A percentile compares a stretch with the other conserved stretches of the same genome.
These are phyloP conservation scores for Alternaria sp. DNA, from an alignment of 2,329 filamentous ascomycete species.

Conservation along the genomic window DNA sequence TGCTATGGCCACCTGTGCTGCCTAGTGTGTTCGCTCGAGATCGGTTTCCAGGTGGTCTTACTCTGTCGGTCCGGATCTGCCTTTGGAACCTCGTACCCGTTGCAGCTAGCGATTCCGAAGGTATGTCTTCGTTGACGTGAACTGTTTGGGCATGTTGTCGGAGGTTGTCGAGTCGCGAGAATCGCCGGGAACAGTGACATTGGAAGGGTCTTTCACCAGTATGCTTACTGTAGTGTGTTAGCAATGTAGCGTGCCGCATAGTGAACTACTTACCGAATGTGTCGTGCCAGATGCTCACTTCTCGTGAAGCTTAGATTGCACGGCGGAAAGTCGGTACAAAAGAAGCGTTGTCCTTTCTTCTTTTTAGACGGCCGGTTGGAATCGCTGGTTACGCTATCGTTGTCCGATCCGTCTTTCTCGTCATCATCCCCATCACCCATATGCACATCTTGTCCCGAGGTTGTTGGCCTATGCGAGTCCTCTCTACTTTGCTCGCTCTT, in stretches of 20 bases:
- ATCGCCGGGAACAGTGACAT: slow-evolving; percentile 91
- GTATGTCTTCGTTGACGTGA: slow-evolving; percentile 96
- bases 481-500: slow-evolving; percentile 57
- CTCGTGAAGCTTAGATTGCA: slow-evolving; percentile 94
- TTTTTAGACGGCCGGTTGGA: slow-evolving; percentile 85
- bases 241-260: slow-evolving; percentile 13
- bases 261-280: slow-evolving; percentile 75
- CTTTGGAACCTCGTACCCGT: slow-evolving; percentile 91
- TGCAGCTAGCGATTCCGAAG: slow-evolving; percentile 88
- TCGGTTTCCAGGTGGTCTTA: slow-evolving; percentile 74
- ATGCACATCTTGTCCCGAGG: slow-evolving; percentile 73
- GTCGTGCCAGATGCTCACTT: slow-evolving; percentile 92
- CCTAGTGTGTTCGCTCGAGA: slow-evolving; percentile 79
- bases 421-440: slow-evolving; percentile 76
- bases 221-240: slow-evolving; percentile 73
- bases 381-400: slow-evolving; percentile 57
- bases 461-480: slow-evolving; percentile 66
- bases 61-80: slow-evolving; percentile 86
- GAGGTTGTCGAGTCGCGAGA: slow-evolving; percentile 92
- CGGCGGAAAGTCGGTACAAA: slow-evolving; percentile 92
- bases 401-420: slow-evolving; percentile 60
- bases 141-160: slow-evolving; percentile 97
- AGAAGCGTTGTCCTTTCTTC: slow-evolving; percentile 96
- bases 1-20: slow-evolving; percentile 71
- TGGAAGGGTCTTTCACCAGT: slow-evolving; percentile 96